These are phyloP conservation scores for Lunularia cruciata DNA, from an alignment of 225 moss, liverwort and hornwort genomes.

Conservation along the genomic window DNA sequence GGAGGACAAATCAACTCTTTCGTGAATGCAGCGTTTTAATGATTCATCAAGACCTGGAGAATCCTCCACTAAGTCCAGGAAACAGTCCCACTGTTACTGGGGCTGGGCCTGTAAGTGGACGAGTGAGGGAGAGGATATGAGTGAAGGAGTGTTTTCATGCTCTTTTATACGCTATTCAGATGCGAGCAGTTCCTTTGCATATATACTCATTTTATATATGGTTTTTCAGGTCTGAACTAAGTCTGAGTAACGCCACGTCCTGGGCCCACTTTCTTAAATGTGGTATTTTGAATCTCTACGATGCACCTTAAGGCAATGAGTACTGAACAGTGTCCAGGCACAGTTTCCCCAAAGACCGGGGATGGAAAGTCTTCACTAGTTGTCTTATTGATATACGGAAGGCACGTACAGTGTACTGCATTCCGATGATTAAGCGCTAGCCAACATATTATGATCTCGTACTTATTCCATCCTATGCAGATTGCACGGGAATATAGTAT, in stretches of 20 bases:
- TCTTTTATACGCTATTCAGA: background rate
- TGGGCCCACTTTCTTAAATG: background rate
- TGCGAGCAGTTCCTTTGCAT: background rate
- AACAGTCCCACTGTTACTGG: too few species aligned
- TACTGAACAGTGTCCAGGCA: background rate
- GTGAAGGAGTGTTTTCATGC: background rate
- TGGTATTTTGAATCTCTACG: background rate
- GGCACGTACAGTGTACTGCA: background rate
- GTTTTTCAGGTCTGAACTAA: background rate
- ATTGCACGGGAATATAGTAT: background rate
- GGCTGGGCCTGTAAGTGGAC: too few species aligned
- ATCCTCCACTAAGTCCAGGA: too few species aligned
- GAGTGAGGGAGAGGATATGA: background rate
- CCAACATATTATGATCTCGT: background rate
- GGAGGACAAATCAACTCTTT: too few species aligned
- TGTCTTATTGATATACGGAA: background rate
- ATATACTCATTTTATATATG: background rate
- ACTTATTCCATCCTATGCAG: background rate
- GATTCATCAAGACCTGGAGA: too few species aligned
- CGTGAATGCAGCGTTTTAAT: too few species aligned
- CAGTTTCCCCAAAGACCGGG: background rate
- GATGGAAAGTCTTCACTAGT: background rate
- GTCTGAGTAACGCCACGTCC: background rate
- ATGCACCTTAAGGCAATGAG: background rate
- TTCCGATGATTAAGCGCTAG: background rate